Base-by-base conservation (phyloP, 2,329 filamentous ascomycete genomes). In the Monosporascus sp. region DNA sequence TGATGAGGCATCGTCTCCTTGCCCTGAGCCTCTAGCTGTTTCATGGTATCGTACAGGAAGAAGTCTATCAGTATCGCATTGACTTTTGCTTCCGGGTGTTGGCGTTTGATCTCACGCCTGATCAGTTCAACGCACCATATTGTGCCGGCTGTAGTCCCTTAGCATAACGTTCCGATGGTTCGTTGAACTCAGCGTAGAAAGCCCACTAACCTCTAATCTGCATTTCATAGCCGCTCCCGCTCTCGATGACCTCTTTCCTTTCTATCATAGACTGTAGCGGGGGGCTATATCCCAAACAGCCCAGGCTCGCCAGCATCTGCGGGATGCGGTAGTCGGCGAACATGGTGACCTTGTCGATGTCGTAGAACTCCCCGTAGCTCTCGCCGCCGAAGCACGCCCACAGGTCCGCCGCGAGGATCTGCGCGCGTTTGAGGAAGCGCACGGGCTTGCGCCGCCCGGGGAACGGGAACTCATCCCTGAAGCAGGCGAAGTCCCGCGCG, bases 281-380 rank as follows among this genome's bases (percentile, higher is more conserved):
- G 0, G 94, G 94, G 59, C 89, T 92, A 72, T 94, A 97, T 63
- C 83, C 84, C 49, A 99, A 74, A 54, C 91, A 93, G 19, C 90
- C 89, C 45, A 97, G 77, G 9, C 85, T 84, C 63, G 92, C 85
- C 36, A 99, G 81, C 62, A 97, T 94, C 73, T 99, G 94, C 16
- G 95, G 95, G 51, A 99, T 87, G 44, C 94, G 88, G 68, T 99
- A 99, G 74, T 99, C 94, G 66, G 94, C 92, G 76, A 99, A 99
- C 87, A 97, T 97, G 56, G 94, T 99, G 64, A 99, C 88, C 69
- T 91, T 91, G 73, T 94, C 88, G 63, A 99, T 96, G 67, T 99
- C 94, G 53, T 84, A 68, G 70, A 99, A 99, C 27, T 81, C 76
- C 34, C 94, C 95, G 64, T 86, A 92, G 26, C 82, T 79, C 60